These are phyloP conservation scores for Nemania sp. DNA, from an alignment of 2,329 filamentous ascomycete species.

Conservation along the genomic window DNA sequence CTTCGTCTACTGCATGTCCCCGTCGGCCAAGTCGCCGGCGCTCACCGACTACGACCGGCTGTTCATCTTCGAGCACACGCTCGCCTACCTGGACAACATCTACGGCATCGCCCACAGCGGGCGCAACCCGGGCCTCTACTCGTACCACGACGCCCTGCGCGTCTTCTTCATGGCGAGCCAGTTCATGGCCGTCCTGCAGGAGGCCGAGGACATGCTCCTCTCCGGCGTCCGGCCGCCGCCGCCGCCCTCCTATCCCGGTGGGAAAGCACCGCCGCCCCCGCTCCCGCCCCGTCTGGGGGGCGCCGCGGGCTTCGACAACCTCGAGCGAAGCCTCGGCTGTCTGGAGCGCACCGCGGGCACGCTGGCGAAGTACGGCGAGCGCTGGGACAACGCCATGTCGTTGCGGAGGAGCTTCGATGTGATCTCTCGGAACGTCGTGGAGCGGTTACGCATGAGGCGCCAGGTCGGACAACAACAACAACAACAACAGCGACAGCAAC, in stretches of 20 bases:
- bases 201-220: slow-evolving; percentile 61
- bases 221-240: slow-evolving; percentile 53
- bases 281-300: slow-evolving; percentile 51
- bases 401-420: slow-evolving; percentile 59
- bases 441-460: slow-evolving; percentile 48
- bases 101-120: slow-evolving; percentile 67
- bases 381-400: slow-evolving; percentile 62
- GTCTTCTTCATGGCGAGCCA: slow-evolving; percentile 76
- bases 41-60: slow-evolving; percentile 77
- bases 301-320: slow-evolving; percentile 51
- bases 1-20: slow-evolving; percentile 86
- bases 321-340: slow-evolving; percentile 60
- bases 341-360: slow-evolving; percentile 59
- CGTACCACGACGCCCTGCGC: slow-evolving; percentile 85
- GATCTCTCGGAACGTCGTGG: slow-evolving; percentile 51
- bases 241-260: slow-evolving; percentile 48
- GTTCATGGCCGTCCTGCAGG: slow-evolving; percentile 63
- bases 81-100: slow-evolving; percentile 79
- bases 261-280: slow-evolving; percentile 56
- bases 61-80: slow-evolving; percentile 83
- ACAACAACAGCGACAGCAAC: slow-evolving; percentile 42
- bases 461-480: slow-evolving; percentile 44
- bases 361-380: slow-evolving; percentile 59
- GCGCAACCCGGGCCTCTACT: slow-evolving; percentile 70
- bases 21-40: slow-evolving; percentile 72